Percentiles rank a stretch among this genome's conserved stretches.
Evolutionary conservation across 2,329 filamentous ascomycete genomes (phyloP).

Genomic region (Trichoderma sp.): DNA sequence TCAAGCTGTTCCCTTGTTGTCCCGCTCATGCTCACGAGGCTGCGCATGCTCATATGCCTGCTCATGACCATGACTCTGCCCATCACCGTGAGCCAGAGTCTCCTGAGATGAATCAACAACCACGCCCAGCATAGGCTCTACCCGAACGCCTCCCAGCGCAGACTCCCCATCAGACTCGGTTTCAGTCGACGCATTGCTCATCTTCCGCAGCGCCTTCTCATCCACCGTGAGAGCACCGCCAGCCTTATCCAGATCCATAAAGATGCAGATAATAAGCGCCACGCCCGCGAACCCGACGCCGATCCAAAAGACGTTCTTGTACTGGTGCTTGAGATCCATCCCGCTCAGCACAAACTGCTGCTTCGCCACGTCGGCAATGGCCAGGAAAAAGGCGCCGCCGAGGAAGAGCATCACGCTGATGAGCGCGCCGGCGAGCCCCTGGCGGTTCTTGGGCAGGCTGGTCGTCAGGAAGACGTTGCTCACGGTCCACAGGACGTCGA

Average conservation of each 20-base stretch:
- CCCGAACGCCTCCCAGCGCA: not conserved
- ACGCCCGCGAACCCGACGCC: slow-evolving; percentile 54
- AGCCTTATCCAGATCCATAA: slow-evolving; percentile 35
- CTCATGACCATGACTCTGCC: not conserved
- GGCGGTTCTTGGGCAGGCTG: slow-evolving; percentile 57
- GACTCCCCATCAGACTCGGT: slow-evolving; percentile 12
- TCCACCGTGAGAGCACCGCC: slow-evolving; percentile 32
- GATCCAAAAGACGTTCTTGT: slow-evolving; percentile 64
- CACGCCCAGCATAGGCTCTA: slow-evolving; percentile 23
- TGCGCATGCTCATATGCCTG: not conserved
- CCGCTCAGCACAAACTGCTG: slow-evolving; percentile 45
- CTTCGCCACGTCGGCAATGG: slow-evolving; percentile 62
- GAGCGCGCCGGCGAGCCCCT: slow-evolving; percentile 66
- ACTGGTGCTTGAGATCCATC: slow-evolving; percentile 52
- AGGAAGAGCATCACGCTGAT: slow-evolving; percentile 65
- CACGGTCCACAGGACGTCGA: slow-evolving; percentile 68
- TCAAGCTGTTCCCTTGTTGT: not conserved
- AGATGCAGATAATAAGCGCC: slow-evolving; percentile 48
- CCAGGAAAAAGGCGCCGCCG: slow-evolving; percentile 65
- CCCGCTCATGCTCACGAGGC: not conserved
- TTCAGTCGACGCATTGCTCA: slow-evolving; percentile 19
- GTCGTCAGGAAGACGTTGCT: slow-evolving; percentile 70
- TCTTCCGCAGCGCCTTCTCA: slow-evolving; percentile 29
- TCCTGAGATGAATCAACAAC: slow-evolving; percentile 3
- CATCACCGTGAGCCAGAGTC: too few species aligned